A percentile compares a stretch with the other conserved stretches of the same genome.
Evolutionary conservation across 2,329 filamentous ascomycete species (phyloP).

Genomic region (Akanthomyces uredinophilus): DNA sequence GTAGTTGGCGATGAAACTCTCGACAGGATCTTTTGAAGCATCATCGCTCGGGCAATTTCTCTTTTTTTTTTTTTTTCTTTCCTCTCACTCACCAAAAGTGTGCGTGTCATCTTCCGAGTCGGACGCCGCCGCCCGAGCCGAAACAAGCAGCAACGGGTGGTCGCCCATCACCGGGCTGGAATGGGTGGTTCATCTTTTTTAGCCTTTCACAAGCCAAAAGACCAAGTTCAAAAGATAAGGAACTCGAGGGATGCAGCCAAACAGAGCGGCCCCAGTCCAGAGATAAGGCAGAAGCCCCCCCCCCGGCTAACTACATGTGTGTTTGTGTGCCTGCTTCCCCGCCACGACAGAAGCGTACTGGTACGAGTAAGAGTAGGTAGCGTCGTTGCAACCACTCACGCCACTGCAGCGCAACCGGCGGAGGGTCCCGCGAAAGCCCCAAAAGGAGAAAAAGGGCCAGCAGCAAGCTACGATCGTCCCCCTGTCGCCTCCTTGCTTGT

Average conservation of each 20-base stretch:
- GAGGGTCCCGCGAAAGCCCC: not conserved
- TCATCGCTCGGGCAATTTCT: not conserved
- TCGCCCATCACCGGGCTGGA: not conserved
- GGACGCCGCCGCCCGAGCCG: slow-evolving; percentile 12
- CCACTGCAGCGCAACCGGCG: not conserved
- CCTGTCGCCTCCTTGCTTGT: not conserved
- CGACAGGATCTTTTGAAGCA: not conserved
- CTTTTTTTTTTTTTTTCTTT: too few relatives aligned
- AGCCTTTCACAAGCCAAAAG: not conserved
- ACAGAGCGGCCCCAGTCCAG: not conserved
- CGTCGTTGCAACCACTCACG: too few relatives aligned
- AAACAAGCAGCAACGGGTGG: not conserved
- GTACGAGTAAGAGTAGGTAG: not conserved
- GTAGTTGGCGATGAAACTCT: not conserved
- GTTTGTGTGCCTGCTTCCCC: too few relatives aligned
- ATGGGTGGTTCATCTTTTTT: not conserved
- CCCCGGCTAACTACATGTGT: not conserved
- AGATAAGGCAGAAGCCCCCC: slow-evolving; percentile 9
- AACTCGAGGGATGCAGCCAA: not conserved
- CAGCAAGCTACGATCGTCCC: not conserved
- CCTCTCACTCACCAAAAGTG: too few relatives aligned
- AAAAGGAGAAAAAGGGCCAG: not conserved
- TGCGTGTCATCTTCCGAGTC: not conserved
- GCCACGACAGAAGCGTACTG: too few relatives aligned
- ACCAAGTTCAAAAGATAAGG: slow-evolving; percentile 1